Evolutionary conservation across 495 filamentous ascomycete genomes (phyloP).

Genomic region (Annulohypoxylon bovei): DNA sequence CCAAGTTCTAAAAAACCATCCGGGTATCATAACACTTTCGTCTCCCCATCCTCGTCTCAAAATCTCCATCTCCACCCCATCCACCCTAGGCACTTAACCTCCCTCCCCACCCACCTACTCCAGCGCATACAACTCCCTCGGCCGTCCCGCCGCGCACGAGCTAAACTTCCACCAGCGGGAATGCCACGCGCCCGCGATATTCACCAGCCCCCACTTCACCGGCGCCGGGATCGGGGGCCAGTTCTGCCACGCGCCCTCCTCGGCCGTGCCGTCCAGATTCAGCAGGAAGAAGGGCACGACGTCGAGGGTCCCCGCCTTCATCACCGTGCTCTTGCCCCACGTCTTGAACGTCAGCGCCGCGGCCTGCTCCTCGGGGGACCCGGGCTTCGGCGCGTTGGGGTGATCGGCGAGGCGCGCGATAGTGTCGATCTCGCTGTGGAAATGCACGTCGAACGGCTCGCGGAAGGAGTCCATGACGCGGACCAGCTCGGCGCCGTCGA

Average conservation of each 20-base stretch:
- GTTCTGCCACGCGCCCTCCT: constrained; percentile 63
- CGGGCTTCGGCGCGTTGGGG: constrained; percentile 56
- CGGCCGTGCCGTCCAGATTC: constrained; percentile 63
- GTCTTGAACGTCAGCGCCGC: constrained; percentile 49
- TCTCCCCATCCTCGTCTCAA: neutral
- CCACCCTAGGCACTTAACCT: neutral
- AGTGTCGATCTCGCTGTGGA: constrained; percentile 64
- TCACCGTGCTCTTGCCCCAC: constrained; percentile 62
- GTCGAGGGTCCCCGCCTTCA: constrained; percentile 59
- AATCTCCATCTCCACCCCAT: no score
- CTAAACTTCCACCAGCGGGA: constrained; percentile 64
- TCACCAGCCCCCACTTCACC: constrained; percentile 58
- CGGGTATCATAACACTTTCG: constrained; percentile 26
- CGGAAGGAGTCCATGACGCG: constrained; percentile 60
- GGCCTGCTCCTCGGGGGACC: constrained; percentile 51
- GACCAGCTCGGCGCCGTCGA: constrained; percentile 56
- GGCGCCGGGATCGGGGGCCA: constrained; percentile 62
- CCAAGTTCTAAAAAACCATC: neutral
- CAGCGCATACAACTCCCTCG: constrained; percentile 55
- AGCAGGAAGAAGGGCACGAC: constrained; percentile 67
- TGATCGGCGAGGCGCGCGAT: constrained; percentile 59
- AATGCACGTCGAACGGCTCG: constrained; percentile 59
- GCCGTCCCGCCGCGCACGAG: constrained; percentile 56
- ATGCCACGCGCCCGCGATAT: constrained; percentile 57
- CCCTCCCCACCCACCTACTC: neutral